These are phyloP conservation scores for Athelia psychrophila DNA, from an alignment of 1,284 basidiomycete species.

Conservation along the genomic window DNA sequence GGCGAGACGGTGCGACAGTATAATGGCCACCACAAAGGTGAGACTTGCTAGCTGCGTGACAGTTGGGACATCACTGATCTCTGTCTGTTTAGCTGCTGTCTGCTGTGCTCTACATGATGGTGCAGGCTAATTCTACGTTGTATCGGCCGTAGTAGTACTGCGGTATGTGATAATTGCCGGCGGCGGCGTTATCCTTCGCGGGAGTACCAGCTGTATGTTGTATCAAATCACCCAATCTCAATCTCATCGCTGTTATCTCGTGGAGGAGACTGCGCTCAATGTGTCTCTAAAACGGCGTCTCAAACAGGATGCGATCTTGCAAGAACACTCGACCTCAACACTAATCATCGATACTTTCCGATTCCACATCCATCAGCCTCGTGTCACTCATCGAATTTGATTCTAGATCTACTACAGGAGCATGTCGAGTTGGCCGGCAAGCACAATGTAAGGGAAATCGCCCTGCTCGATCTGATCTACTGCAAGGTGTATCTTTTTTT, in stretches of 20 bases:
- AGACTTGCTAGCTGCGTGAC: constrained; percentile 21
- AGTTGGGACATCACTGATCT: constrained; percentile 7
- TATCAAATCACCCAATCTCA: not conserved
- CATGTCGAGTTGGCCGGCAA: too few species aligned
- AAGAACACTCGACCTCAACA: too few species aligned
- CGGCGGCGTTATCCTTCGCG: too few species aligned
- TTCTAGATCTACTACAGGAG: not conserved
- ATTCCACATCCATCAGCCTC: not conserved
- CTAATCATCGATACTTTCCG: too few species aligned
- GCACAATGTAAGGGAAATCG: too few species aligned
- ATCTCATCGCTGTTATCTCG: not conserved
- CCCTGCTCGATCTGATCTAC: too few species aligned
- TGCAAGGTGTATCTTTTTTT: too few species aligned
- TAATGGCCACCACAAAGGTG: constrained; percentile 96
- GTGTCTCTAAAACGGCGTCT: too few species aligned
- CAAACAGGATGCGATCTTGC: too few species aligned
- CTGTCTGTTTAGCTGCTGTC: constrained; percentile 58
- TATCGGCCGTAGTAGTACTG: not conserved
- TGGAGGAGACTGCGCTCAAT: not conserved
- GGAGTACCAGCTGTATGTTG: not conserved
- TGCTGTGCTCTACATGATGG: constrained; percentile 83
- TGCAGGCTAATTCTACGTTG: constrained; percentile 53
- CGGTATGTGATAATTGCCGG: not conserved
- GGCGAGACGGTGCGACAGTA: constrained; percentile 98
- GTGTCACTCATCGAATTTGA: not conserved